Evolutionary conservation across 352 stramenopile species (phyloP), one percentile per base, ranked within the genome.

Genomic region (Globisporangium alternatum): DNA sequence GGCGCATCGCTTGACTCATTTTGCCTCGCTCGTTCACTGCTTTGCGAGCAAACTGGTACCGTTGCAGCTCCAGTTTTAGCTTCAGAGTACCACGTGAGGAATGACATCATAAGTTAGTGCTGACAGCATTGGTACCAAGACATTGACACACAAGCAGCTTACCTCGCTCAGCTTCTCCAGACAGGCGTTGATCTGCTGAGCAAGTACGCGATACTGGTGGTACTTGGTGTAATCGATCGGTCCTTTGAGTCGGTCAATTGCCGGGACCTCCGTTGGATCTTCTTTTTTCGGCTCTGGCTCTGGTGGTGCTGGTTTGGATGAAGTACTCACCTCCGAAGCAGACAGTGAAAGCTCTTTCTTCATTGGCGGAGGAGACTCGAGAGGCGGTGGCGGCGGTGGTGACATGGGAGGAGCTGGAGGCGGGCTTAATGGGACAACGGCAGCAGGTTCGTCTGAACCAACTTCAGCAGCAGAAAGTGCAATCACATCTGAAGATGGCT

Each of bases 21-120:
- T 88, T 91, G 8, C 84, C 83, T 49, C 78, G 84, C 33, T 91
- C 79, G 31, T 75, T 81, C 6, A 88, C 74, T 10, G 79, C 77
- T 74, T 82, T 76, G 30, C 86, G 75, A 19, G 87, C 87, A 55
- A 91, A 88, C 44, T 90, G 72, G 64, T 95, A 93, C 21, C 88
- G 78, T 67, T 96, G 88, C 45, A 95, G 62, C 62, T 97, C 88
- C 3, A 96, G 66, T 53, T 89, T 90, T 22, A 92, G 71, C 86
- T 91, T 54, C 54, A 64, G 39, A 54, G 19, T 22, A 22, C 10
- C 19, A 48, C 19, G 19, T 22, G 43, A 48, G 7, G 9, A 48
- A 48, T 21, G 41, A 21, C 22, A 12, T 48, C 19, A 48, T 19
- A 48, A 22, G 43, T 48, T 22, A 48, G 17, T 22, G 43, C 19